Base-by-base conservation (phyloP, 352 stramenopile genomes). In the Pythium insidiosum region DNA sequence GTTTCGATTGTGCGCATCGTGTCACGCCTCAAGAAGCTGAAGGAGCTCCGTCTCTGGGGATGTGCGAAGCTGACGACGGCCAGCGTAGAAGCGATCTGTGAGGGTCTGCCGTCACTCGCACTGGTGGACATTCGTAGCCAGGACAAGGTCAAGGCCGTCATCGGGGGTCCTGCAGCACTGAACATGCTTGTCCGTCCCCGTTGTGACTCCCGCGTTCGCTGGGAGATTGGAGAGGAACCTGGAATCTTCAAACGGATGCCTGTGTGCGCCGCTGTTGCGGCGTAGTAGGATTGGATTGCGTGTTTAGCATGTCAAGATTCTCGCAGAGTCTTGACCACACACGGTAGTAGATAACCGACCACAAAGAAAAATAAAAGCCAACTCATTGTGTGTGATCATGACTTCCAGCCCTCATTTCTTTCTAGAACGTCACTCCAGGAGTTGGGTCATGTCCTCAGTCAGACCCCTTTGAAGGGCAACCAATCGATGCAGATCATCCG, bases 31-130 rank as follows among this genome's bases (percentile, higher is more conserved):
- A 53, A 46, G 20, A 50, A 48, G 20, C 62, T 94, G 19, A 73
- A 79, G 43, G 73, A 91, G 45, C 35, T 94, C 46, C 74, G 75
- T 47, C 71, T 94, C 26, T 94, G 73, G 78, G 77, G 74, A 38
- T 94, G 81, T 51, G 70, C 59, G 13, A 87, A 89, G 49, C 70
- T 94, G 33, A 94, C 78, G 25, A 76, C 73, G n/a, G 63, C 72
- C 4, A 49, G 74, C 0, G 77, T 91, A 15, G 61, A 72, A 41
- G 80, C 73, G 22, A 89, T 87, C 38, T 85, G 74, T 36, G 61
- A 70, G 18, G 75, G 69, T 2, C 47, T 87, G 28, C 66, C 74
- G 13, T 66, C 73, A 36, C 61, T 92, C 18, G 72, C 69, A 18
- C 53, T 86, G 3, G 61, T 90, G 34, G 81, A 90, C 40, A 69